Percentiles rank a stretch among this genome's conserved stretches.
phyloP scores from a whole-genome alignment of 2,329 filamentous ascomycete genomes.

The Nigrospora oryzae region DNA sequence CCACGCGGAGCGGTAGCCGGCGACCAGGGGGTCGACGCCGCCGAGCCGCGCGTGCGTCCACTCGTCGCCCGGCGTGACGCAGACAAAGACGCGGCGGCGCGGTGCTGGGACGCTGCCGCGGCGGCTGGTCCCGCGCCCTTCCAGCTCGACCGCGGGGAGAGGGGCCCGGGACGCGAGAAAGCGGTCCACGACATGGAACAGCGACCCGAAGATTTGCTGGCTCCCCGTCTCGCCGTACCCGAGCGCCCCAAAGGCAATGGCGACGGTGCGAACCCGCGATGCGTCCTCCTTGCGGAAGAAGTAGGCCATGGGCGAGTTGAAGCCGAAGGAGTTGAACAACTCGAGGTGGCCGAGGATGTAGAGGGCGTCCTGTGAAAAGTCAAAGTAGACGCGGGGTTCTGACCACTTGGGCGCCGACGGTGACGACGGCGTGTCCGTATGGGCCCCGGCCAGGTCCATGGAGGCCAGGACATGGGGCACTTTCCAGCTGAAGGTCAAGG shows the following conservation, averaged over 20 bases:
- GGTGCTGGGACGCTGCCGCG: neutral
- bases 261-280: conserved; percentile 31
- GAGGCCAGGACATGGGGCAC: conserved; percentile 28
- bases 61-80: conserved; percentile 29
- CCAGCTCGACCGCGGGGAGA: conserved; percentile 6
- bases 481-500: conserved; percentile 36
- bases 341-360: conserved; percentile 39
- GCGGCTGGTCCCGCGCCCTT: neutral
- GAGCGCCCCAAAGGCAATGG: conserved; percentile 34
- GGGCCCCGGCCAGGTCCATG: conserved; percentile 2
- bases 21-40: conserved; percentile 12
- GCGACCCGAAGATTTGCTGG: conserved; percentile 36
- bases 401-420: conserved; percentile 19
- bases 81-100: conserved; percentile 27
- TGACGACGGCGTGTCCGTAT: neutral
- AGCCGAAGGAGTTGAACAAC: conserved; percentile 34
- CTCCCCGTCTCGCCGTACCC: conserved; percentile 30
- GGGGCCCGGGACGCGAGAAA: conserved; percentile 15
- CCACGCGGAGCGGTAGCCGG: conserved; percentile 1
- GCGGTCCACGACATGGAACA: conserved; percentile 39
- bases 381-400: conserved; percentile 35
- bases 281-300: conserved; percentile 35
- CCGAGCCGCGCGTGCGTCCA: conserved; percentile 18
- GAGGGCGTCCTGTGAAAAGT: conserved; percentile 36
- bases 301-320: conserved; percentile 39